phyloP scores from a whole-genome alignment of 257 asterid genomes.

The Solanum bukasovii region DNA sequence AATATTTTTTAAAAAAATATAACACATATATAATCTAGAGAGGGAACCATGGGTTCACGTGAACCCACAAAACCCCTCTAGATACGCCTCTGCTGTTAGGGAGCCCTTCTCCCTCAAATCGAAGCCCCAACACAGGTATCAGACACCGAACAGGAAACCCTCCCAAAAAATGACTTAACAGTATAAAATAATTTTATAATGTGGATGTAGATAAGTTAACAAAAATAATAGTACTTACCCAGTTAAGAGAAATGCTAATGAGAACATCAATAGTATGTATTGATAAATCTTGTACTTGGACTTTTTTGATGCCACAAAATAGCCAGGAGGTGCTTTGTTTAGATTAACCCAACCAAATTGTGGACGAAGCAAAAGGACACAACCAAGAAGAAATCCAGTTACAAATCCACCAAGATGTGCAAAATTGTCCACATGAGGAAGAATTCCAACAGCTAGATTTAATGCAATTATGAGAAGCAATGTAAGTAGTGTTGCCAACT shows the following conservation, averaged over 20 bases:
- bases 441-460: conserved; percentile 82
- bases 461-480: conserved; percentile 55
- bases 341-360: conserved; percentile 60
- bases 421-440: conserved; percentile 95
- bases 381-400: conserved; percentile 75
- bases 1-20: no score
- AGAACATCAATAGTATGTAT: conserved; percentile 24
- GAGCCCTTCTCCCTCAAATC: background rate
- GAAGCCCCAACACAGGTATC: background rate
- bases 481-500: conserved; percentile 55
- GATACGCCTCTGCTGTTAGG: no score
- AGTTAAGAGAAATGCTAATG: conserved; percentile 23
- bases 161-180: background rate
- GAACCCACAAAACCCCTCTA: no score
- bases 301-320: conserved; percentile 12
- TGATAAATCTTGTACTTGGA: conserved; percentile 75
- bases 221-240: conserved; percentile 28
- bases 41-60: no score
- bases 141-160: background rate
- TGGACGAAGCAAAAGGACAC: conserved; percentile 69
- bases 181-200: background rate
- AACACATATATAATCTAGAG: no score
- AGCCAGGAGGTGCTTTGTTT: conserved; percentile 25
- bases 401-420: conserved; percentile 90
- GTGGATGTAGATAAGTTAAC: background rate